Evolutionary conservation across 257 asterid species (phyloP).

Genomic region (Fraxinus pennsylvanica): DNA sequence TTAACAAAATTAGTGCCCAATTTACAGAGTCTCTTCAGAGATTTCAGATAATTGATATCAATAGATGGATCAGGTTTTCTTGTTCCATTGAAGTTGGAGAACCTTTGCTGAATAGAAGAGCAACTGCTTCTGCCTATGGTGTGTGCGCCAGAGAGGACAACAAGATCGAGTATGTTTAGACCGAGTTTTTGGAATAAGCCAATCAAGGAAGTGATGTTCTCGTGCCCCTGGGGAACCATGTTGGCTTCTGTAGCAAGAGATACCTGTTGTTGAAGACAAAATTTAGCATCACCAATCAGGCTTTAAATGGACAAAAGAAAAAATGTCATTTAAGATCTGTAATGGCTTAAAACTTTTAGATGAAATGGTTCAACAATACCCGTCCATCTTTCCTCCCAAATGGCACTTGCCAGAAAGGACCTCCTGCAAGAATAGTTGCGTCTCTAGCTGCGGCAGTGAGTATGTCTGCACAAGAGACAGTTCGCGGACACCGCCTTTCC

Average conservation of each 20-base stretch:
- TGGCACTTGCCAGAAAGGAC: conserved; percentile 86
- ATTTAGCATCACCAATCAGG: background rate
- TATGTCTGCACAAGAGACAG: conserved; percentile 86
- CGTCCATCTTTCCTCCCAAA: conserved; percentile 82
- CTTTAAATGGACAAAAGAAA: background rate
- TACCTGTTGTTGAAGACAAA: conserved; percentile 7
- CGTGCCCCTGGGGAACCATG: conserved; percentile 64
- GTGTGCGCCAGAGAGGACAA: conserved; percentile 75
- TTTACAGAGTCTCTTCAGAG: conserved; percentile 32
- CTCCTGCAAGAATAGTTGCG: conserved; percentile 68
- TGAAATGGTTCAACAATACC: background rate
- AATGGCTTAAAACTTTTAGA: background rate
- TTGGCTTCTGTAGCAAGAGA: conserved; percentile 65
- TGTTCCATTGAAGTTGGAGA: conserved; percentile 37
- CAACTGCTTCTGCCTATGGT: conserved; percentile 49
- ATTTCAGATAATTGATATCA: conserved; percentile 28
- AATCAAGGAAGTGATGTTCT: conserved; percentile 56
- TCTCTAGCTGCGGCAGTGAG: conserved; percentile 69
- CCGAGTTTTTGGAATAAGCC: conserved; percentile 60
- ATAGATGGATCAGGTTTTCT: conserved; percentile 39
- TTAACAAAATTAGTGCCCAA: conserved; percentile 22
- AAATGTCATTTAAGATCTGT: background rate
- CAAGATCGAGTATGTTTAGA: conserved; percentile 66
- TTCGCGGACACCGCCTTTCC: conserved; percentile 63
- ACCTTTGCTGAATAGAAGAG: conserved; percentile 32